Percentiles rank a stretch among this genome's conserved stretches.
Evolutionary conservation across 306 rosid species (phyloP).

Genomic region (Boehmeria nivea): DNA sequence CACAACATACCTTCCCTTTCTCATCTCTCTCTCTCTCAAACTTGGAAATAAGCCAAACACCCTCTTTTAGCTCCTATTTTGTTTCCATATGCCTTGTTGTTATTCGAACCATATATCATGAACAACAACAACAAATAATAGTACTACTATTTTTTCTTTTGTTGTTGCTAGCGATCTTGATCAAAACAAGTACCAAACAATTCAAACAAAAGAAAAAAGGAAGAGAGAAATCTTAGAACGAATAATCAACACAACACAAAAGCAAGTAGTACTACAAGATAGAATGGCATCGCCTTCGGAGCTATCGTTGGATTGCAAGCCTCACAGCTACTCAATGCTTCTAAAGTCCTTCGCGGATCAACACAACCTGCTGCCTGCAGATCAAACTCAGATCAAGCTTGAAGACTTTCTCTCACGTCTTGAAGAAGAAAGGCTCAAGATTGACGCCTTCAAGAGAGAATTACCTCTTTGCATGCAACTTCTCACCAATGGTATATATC

Average conservation of each 20-base stretch:
- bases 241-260: no score
- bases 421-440: constrained; percentile 91
- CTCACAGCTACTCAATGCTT: constrained; percentile 70
- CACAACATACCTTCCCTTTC: constrained; percentile 38
- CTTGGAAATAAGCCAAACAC: constrained; percentile 71
- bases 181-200: not conserved
- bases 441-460: constrained; percentile 96
- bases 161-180: not conserved
- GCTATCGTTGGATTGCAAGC: constrained; percentile 77
- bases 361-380: constrained; percentile 17
- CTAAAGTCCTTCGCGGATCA: constrained; percentile 70
- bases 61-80: constrained; percentile 63
- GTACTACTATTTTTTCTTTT: not conserved
- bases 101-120: constrained; percentile 23
- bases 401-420: constrained; percentile 80
- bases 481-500: constrained; percentile 66
- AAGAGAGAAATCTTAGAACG: not conserved
- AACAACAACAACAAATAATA: not conserved
- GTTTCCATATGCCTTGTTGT: constrained; percentile 49
- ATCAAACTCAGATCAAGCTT: constrained; percentile 58
- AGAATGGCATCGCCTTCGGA: constrained; percentile 80
- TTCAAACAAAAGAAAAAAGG: not conserved
- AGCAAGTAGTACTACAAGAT: no score
- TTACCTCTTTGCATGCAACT: constrained; percentile 99
- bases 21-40: constrained; percentile 27